Base-by-base conservation (phyloP, 257 asterid genomes). In the Solanum sejunctum region DNA sequence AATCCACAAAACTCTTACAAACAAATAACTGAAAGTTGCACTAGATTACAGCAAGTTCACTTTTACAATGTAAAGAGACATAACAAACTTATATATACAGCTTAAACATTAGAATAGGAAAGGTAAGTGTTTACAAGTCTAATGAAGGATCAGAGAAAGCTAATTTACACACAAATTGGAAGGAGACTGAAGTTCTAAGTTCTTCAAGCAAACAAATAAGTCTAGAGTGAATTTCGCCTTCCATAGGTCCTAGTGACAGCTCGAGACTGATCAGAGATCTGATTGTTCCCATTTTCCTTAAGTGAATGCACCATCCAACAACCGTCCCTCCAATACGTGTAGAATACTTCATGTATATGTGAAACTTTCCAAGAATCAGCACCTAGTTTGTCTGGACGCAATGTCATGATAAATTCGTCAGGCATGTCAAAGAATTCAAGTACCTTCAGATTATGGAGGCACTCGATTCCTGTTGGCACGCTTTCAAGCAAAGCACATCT, bases 381-480 rank as follows among this genome's bases (percentile, higher is more conserved):
- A 83, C 61, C 69, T 49, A 32, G 60, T 36, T 51, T 32, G 0
- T 78, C 78, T 21, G 52, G 60, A 13, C 8, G 57, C 23, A 80
- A 20, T 18, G 16, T 81, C 41, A n/a, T 47, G 20, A 84, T 56
- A 69, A 83, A 56, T 13, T 57, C 87, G 17, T 71, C 79, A 13
- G 87, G 67, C 86, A 88, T 81, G 39, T 84, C 86, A 15, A 77
- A 84, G 12, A 86, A 77, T 55, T 82, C 85, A 5, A 86, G 85
- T 47, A 20, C n/a, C 75, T 73, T 79, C 49, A 88, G 41, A 13
- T 69, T 82, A 10, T 41, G n/a, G 26, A 88, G 86, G 54, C 9
- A 21, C 43, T 84, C 85, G 11, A 86, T 88, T 66, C 91, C 89
- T 0, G 20, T 21, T 56, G 89, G 86, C 20, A 84, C 85, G 1